phyloP scores from a whole-genome alignment of 179 eudicot genomes.

The Nepenthes alata region DNA sequence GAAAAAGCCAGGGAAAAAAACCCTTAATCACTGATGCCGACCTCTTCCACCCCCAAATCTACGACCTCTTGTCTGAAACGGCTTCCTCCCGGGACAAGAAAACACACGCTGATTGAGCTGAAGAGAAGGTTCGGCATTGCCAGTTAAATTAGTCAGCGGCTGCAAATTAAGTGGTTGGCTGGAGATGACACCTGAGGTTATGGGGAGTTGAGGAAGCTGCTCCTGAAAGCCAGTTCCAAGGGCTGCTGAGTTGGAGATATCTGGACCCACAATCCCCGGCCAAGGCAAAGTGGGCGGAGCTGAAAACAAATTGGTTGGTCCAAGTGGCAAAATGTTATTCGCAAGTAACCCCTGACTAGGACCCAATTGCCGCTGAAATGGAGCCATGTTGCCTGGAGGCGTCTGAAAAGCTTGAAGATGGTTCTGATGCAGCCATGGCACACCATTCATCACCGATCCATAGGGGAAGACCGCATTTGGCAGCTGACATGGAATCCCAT shows the following conservation, averaged over 20 bases:
- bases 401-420: constrained; percentile 22
- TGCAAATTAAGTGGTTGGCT: constrained; percentile 5
- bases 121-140: constrained; percentile 9
- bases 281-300: constrained; percentile 28
- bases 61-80: constrained; percentile 31
- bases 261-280: constrained; percentile 23
- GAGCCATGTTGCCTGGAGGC: constrained; percentile 17
- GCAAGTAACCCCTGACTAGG: constrained; percentile 20
- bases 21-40: constrained; percentile 8
- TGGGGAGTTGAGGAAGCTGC: constrained; percentile 17
- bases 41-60: constrained; percentile 49
- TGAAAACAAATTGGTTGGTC: constrained; percentile 22
- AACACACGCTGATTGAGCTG: constrained; percentile 31
- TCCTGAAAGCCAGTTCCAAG: constrained; percentile 26
- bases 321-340: constrained; percentile 17
- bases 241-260: constrained; percentile 24
- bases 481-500: constrained; percentile 35
- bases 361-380: constrained; percentile 36
- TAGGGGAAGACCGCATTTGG: constrained; percentile 20
- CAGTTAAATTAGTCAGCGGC: constrained; percentile 7
- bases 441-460: constrained; percentile 23
- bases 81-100: constrained; percentile 26
- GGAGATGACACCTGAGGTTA: background rate
- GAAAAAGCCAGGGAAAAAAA: background rate
- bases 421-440: constrained; percentile 46